phyloP scores from a whole-genome alignment of 495 filamentous ascomycete species.

The Terfezia boudieri region DNA sequence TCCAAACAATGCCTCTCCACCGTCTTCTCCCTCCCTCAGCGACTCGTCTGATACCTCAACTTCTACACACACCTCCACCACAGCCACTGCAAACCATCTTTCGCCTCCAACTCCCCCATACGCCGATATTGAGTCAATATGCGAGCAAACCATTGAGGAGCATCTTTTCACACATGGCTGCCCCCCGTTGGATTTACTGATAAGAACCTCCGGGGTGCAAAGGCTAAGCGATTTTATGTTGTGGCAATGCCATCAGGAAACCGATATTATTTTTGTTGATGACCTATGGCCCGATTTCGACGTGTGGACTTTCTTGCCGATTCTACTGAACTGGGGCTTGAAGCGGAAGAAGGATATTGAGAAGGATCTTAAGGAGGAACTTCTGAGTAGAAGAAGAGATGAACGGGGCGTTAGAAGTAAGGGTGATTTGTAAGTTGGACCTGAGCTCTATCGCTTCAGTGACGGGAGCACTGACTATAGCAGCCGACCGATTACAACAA shows the following conservation, averaged over 20 bases:
- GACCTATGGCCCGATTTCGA: slow-evolving; percentile 95
- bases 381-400: not conserved
- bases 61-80: slow-evolving; percentile 5
- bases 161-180: slow-evolving; percentile 67
- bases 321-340: slow-evolving; percentile 81
- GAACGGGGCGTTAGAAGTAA: not conserved
- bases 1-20: slow-evolving; percentile 2
- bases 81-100: slow-evolving; percentile 1
- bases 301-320: slow-evolving; percentile 80
- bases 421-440: not conserved
- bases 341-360: slow-evolving; percentile 26
- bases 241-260: slow-evolving; percentile 88
- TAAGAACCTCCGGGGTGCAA: slow-evolving; percentile 80
- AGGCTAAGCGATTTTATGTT: slow-evolving; percentile 93
- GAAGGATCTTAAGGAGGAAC: not conserved
- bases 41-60: slow-evolving; percentile 1
- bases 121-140: slow-evolving; percentile 67
- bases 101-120: slow-evolving; percentile 5
- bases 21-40: slow-evolving; percentile 3
- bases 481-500: not conserved
- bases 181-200: slow-evolving; percentile 71
- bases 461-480: too few relatives aligned
- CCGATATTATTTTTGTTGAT: slow-evolving; percentile 75
- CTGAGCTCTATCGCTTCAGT: too few relatives aligned
- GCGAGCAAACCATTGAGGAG: slow-evolving; percentile 46